A percentile compares a stretch with the other conserved stretches of the same genome.
These are phyloP conservation scores for Arachis hypogaea DNA, from an alignment of 306 rosid species.

Conservation along the genomic window DNA sequence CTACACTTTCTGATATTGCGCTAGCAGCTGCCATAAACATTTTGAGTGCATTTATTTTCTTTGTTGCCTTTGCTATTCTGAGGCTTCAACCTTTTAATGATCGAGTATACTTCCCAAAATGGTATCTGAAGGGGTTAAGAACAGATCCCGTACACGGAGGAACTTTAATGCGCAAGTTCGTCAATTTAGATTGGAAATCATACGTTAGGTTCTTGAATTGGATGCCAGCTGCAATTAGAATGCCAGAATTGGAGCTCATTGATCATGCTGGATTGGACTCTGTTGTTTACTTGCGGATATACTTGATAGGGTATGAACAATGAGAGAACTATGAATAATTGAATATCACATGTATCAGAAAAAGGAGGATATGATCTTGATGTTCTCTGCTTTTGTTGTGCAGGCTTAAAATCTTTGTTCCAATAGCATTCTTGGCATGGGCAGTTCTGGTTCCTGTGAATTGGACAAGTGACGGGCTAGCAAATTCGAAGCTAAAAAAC, in stretches of 20 bases:
- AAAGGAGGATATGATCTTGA: conserved; percentile 27
- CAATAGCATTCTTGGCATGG: conserved; percentile 84
- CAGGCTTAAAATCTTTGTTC: conserved; percentile 95
- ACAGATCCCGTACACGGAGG: conserved; percentile 78
- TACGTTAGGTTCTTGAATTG: conserved; percentile 78
- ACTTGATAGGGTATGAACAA: conserved; percentile 78
- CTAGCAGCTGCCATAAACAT: conserved; percentile 79
- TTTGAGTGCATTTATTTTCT: conserved; percentile 73
- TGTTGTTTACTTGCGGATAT: conserved; percentile 91
- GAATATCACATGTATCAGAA: conserved; percentile 11
- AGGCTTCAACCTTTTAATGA: conserved; percentile 98
- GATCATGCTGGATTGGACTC: conserved; percentile 98
- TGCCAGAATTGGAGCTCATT: conserved; percentile 97
- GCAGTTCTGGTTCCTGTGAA: conserved; percentile 86
- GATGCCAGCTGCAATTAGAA: conserved; percentile 93
- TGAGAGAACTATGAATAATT: not conserved
- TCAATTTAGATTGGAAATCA: conserved; percentile 83
- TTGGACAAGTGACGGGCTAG: conserved; percentile 55
- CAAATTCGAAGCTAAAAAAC: conserved; percentile 35
- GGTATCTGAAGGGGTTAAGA: conserved; percentile 86
- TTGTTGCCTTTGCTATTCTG: conserved; percentile 76
- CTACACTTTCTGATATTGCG: conserved; percentile 73
- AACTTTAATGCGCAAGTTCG: conserved; percentile 70
- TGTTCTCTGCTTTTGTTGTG: conserved; percentile 35
- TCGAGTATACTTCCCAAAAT: conserved; percentile 93